Base-by-base conservation (phyloP, 306 rosid species). In the Parietaria judaica region DNA sequence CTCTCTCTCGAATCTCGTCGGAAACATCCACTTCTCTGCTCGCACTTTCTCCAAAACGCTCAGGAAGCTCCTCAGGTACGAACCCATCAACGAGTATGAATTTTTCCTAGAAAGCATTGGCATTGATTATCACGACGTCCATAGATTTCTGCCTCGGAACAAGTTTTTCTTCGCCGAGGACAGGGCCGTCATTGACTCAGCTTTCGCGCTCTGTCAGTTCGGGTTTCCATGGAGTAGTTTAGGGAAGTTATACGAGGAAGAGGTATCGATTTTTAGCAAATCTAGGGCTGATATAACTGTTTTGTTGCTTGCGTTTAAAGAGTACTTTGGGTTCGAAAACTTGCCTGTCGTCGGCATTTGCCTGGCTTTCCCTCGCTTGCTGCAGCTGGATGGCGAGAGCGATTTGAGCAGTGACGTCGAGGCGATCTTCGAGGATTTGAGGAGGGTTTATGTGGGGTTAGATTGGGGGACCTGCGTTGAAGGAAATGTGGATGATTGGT, bases 91-190 rank as follows among this genome's bases (percentile, higher is more conserved):
- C n/a, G 94, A 90, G 64, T 86, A 84, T 54, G 90, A 90, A 66
- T 83, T 90, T 68, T 90, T 90, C 74, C 84, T 90, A 43, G 97
- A 90, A 51, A 86, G 94, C 71, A 90, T 90, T 13, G 95, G 97
- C 43, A 76, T 90, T 6, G 67, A 66, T 11, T 76, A 74, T 48
- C 17, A 57, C 4, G 71, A 79, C 1, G 65, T 82, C 65, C 47
- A 37, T 39, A 34, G 63, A 35, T 59, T n/a, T 16, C 10, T 8
- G 36, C 50, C 50, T 59, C 36, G 43, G 2, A 8, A 14, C 36
- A 37, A 41, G 35, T 9, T 59, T 35, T 59, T 59, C 36, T 66
- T 43, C 13, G 16, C 14, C 9, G 95, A 89, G 36, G 97, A 86
- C 67, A 72, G 54, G 34, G 54, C 79, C 13, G 66, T 84, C 64